These are phyloP conservation scores for Selaginella tamariscina DNA, from an alignment of 75 land plant genomes.

Conservation along the genomic window DNA sequence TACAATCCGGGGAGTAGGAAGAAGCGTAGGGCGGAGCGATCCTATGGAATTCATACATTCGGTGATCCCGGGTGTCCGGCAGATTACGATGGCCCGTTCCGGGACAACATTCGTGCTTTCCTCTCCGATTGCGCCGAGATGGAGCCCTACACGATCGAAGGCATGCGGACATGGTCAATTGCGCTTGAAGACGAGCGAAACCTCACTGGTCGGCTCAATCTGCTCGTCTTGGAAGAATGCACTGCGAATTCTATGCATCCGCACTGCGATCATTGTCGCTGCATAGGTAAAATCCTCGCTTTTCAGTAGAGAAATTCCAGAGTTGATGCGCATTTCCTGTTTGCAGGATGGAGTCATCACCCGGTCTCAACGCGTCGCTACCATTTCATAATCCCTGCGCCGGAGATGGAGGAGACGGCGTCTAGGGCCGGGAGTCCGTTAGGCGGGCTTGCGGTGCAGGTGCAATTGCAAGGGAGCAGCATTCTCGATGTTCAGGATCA, in stretches of 20 bases:
- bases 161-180: slow-evolving; percentile 4
- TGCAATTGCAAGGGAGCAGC: too few species aligned
- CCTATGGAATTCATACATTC: slow-evolving; percentile 8
- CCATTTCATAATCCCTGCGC: slow-evolving; percentile 57
- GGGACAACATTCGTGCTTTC: slow-evolving; percentile 9
- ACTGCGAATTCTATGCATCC: not conserved
- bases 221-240: slow-evolving; percentile 9
- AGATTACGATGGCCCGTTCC: slow-evolving; percentile 7
- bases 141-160: slow-evolving; percentile 9
- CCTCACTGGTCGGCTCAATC: not conserved
- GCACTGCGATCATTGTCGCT: slow-evolving; percentile 11
- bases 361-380: slow-evolving; percentile 56
- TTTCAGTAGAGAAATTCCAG: not conserved
- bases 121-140: slow-evolving; percentile 2
- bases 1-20: not conserved
- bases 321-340: not conserved
- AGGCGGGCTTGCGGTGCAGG: not conserved
- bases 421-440: not conserved
- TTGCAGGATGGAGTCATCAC: slow-evolving; percentile 70
- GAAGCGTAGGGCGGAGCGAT: slow-evolving; percentile 1
- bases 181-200: slow-evolving; percentile 1
- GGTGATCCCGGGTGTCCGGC: slow-evolving; percentile 12
- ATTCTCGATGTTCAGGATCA: slow-evolving; percentile 32
- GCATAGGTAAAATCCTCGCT: slow-evolving; percentile 8
- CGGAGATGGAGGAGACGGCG: slow-evolving; percentile 17